A percentile compares a stretch with the other conserved stretches of the same genome.
phyloP scores from a whole-genome alignment of 768 basidiomycete species.

The Panaeolus papilionaceus region DNA sequence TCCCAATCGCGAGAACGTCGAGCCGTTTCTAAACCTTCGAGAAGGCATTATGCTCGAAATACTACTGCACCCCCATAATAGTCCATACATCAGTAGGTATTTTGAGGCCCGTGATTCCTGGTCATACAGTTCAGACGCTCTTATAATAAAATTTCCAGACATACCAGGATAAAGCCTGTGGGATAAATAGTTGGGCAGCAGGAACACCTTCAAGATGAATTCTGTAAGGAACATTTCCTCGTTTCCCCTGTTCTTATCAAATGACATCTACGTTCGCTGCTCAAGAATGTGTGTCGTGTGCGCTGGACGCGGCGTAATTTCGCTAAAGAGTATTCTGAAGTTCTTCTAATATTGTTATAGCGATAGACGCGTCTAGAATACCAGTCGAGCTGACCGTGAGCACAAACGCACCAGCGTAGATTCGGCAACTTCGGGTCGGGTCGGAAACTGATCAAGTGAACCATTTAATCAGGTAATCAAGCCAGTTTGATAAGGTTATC shows the following conservation, averaged over 20 bases:
- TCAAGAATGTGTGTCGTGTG: conserved; percentile 5
- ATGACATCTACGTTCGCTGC: background rate
- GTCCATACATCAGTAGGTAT: background rate
- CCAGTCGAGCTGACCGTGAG: background rate
- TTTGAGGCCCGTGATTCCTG: background rate
- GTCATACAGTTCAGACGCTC: background rate
- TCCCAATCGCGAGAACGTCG: background rate
- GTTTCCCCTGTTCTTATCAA: background rate
- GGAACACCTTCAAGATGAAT: background rate
- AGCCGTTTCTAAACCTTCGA: background rate
- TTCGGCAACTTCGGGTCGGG: background rate
- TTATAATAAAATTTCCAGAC: background rate
- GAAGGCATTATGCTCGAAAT: background rate
- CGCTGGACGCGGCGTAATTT: conserved; percentile 10
- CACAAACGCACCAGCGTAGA: background rate
- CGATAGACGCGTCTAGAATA: conserved; percentile 3
- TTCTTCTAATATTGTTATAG: conserved; percentile 2
- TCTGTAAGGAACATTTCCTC: background rate
- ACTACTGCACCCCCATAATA: background rate
- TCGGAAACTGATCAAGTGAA: background rate
- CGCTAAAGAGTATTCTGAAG: background rate
- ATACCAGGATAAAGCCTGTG: too few relatives aligned
- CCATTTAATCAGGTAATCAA: background rate
- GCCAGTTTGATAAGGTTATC: background rate
- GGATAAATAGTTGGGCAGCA: background rate